Evolutionary conservation across 768 basidiomycete genomes (phyloP).

Genomic region (Chiua virens): DNA sequence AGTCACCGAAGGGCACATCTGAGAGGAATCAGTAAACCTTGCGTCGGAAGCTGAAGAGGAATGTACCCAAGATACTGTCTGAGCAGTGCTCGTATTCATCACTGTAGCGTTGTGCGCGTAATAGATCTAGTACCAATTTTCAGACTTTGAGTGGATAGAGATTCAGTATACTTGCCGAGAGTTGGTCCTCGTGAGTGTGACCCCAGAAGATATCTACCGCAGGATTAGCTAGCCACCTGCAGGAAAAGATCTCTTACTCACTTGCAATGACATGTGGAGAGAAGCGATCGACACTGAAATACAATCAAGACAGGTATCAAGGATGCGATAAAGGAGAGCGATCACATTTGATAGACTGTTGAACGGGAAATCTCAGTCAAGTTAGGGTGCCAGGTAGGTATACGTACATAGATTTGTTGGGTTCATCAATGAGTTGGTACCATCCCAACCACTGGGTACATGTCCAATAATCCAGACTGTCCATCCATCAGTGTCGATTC

Average conservation of each 20-base stretch:
- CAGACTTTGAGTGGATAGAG: neutral
- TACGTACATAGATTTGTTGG: conserved; percentile 70
- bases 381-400: neutral
- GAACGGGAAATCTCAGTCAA: neutral
- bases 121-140: conserved; percentile 49
- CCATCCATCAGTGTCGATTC: conserved; percentile 10
- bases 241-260: conserved; percentile 33
- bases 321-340: neutral
- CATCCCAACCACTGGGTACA: conserved; percentile 69
- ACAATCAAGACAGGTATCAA: neutral
- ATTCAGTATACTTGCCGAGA: conserved; percentile 44
- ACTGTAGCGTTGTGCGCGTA: conserved; percentile 70
- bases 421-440: conserved; percentile 58
- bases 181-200: conserved; percentile 73
- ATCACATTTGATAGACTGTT: conserved; percentile 51
- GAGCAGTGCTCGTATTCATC: conserved; percentile 56
- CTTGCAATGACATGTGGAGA: conserved; percentile 77
- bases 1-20: conserved; percentile 72
- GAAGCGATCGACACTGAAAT: conserved; percentile 65
- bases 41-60: neutral
- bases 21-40: conserved; percentile 6
- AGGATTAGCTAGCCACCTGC: conserved; percentile 7
- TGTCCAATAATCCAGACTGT: conserved; percentile 56
- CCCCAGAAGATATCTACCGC: conserved; percentile 70
- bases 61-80: conserved; percentile 49